Conservation (phyloP, 2,329 filamentous ascomycete species). For the Pyrenophora tritici-repentis region DNA sequence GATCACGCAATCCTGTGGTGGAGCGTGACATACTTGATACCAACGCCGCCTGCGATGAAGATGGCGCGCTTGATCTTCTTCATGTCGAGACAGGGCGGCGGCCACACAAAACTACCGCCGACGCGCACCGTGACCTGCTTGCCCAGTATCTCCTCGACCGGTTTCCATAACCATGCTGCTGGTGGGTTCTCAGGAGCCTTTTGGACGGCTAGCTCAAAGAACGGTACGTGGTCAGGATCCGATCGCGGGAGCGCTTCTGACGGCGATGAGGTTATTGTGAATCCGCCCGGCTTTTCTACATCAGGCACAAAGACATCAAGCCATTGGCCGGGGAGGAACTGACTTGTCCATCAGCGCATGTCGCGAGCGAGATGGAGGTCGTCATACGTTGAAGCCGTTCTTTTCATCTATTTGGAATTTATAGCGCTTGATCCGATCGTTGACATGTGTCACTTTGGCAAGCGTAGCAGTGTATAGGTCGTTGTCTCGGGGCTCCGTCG, state of each 20-base stretch:
- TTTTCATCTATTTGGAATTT: slow-evolving; percentile 63
- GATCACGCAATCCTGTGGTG: background rate
- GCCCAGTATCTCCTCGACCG: slow-evolving; percentile 60
- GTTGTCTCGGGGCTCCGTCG: slow-evolving; percentile 71
- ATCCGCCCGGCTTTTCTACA: slow-evolving; percentile 75
- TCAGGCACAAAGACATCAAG: slow-evolving; percentile 78
- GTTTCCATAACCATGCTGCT: slow-evolving; percentile 75
- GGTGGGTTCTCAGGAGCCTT: slow-evolving; percentile 71
- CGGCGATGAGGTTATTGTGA: slow-evolving; percentile 83
- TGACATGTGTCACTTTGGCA: slow-evolving; percentile 65
- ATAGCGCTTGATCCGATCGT: slow-evolving; percentile 70
- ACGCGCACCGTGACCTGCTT: slow-evolving; percentile 69
- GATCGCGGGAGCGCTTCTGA: slow-evolving; percentile 52
- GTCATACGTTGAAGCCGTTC: slow-evolving; percentile 55
- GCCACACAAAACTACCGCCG: slow-evolving; percentile 82
- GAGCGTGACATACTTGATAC: slow-evolving; percentile 67
- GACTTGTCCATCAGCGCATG: slow-evolving; percentile 37
- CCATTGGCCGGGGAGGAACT: slow-evolving; percentile 85
- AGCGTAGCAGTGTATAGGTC: slow-evolving; percentile 68
- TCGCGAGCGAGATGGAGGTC: slow-evolving; percentile 30
- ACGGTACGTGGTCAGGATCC: slow-evolving; percentile 46
- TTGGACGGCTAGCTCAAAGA: slow-evolving; percentile 80
- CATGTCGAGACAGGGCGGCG: slow-evolving; percentile 59
- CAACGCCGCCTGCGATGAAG: slow-evolving; percentile 80
- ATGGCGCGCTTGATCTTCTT: slow-evolving; percentile 63